Base-by-base conservation (phyloP, 2,329 filamentous ascomycete species). In the Cladosporium cucumerinum region DNA sequence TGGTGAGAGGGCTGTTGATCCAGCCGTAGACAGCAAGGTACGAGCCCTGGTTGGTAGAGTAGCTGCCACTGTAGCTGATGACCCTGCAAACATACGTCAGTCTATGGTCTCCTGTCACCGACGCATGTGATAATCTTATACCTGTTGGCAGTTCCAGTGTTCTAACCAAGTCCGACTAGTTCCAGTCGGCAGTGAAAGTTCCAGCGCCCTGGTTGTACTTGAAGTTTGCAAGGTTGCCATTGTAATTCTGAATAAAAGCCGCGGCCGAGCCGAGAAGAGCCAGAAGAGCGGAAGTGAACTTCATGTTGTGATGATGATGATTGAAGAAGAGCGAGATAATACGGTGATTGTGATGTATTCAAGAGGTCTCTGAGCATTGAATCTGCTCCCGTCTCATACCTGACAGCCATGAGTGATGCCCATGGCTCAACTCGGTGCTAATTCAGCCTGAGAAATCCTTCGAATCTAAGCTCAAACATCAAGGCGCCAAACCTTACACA, bases 21-120 rank as follows among this genome's bases (percentile, higher is more conserved):
- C 85, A 87, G 61, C 85, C 84, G 71, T 87, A 87, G 6, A 87
- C 74, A 12, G 84, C 76, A 18, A 87, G 78, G 72, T 86, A 86
- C 34, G 72, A 72, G 76, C 85, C 84, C 49, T 67, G 66, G 28
- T 62, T 48, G 30, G 69, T 57, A 11, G 65, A 60, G 67, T 66
- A 67, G 30, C 63, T 30, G 16, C 66, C 68, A 11, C 61, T 58
- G 66, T 68, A 72, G 7, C 59, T 68, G 66, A 72, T 71, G 39
- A 65, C 63, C n/a, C 70, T 68, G 61, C 3, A 34, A 34, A 30
- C 6, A 12, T n/a, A 5, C 18, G 58, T 61, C 23, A 61, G 36
- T 28, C 12, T 8, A 28, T 32, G 51, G 7, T 54, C 5, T 8
- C 18, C 3, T 36, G 16, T 25, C 34, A 21, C 6, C 46, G 16